Conservation (phyloP, 139 green algal genomes). For the Mesotaenium endlicherianum region DNA sequence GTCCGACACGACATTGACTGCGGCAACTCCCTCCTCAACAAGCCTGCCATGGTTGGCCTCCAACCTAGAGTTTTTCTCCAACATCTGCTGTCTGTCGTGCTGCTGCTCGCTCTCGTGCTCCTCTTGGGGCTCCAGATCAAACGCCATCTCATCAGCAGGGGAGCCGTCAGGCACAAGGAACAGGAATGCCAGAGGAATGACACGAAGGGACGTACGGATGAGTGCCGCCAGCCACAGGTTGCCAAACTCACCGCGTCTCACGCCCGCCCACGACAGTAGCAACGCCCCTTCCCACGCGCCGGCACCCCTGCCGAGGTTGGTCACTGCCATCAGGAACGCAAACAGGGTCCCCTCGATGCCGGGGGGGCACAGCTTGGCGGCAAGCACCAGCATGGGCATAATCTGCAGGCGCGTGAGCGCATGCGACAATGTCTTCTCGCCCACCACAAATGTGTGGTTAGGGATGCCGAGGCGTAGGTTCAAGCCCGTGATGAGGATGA, state of each 20-base stretch:
- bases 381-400: slow-evolving; percentile 96
- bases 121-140: too few species aligned
- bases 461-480: slow-evolving; percentile 60
- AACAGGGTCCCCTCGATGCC: slow-evolving; percentile 96
- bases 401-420: slow-evolving; percentile 84
- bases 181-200: slow-evolving; percentile 29
- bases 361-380: slow-evolving; percentile 60
- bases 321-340: slow-evolving; percentile 88
- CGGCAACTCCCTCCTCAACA: too few species aligned
- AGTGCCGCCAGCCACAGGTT: slow-evolving; percentile 45
- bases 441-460: slow-evolving; percentile 89
- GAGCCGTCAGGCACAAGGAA: slow-evolving; percentile 43
- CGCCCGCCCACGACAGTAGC: slow-evolving; percentile 23
- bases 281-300: slow-evolving; percentile 18
- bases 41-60: too few species aligned
- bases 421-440: slow-evolving; percentile 83
- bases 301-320: slow-evolving; percentile 65
- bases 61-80: too few species aligned
- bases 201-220: slow-evolving; percentile 2
- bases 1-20: too few species aligned
- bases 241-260: slow-evolving; percentile 21
- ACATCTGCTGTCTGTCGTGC: too few species aligned
- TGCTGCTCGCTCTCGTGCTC: too few species aligned
- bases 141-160: too few species aligned
- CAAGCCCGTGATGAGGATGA: slow-evolving; percentile 70